A percentile compares a stretch with the other conserved stretches of the same genome.
Conservation (phyloP, 129 eudicot species). For the Lonicera japonica region DNA sequence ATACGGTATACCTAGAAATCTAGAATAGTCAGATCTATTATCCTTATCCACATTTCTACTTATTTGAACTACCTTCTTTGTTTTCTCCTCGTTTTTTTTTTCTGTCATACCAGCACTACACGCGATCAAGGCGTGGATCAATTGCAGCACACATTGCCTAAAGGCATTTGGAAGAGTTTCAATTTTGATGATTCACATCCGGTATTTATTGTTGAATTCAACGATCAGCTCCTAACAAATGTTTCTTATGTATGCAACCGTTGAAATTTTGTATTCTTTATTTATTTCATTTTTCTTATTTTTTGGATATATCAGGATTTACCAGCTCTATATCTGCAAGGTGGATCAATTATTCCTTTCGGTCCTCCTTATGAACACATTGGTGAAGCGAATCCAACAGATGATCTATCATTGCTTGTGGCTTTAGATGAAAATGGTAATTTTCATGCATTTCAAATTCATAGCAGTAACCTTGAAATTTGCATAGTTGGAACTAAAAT, state of each 20-base stretch:
- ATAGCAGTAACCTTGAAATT: not conserved
- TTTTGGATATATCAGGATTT: constrained; percentile 50
- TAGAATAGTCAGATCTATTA: too few species aligned
- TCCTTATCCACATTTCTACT: too few species aligned
- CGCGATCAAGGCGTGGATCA: constrained; percentile 46
- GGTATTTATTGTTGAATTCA: constrained; percentile 37
- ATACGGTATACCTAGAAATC: too few species aligned
- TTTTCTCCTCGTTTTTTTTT: too few species aligned
- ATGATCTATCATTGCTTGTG: constrained; percentile 69
- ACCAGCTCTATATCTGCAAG: constrained; percentile 71
- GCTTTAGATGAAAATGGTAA: constrained; percentile 86
- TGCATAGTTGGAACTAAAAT: not conserved
- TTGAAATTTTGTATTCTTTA: not conserved
- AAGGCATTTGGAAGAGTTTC: constrained; percentile 80
- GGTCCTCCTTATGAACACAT: constrained; percentile 72
- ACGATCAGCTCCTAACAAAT: not conserved
- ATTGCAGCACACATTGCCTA: constrained; percentile 59
- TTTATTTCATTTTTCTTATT: constrained; percentile 6
- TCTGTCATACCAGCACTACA: constrained; percentile 38
- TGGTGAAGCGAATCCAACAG: constrained; percentile 65
- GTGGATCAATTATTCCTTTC: constrained; percentile 83
- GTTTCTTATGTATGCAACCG: constrained; percentile 2
- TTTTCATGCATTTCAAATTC: not conserved
- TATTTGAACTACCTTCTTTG: too few species aligned
- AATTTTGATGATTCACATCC: constrained; percentile 96